Evolutionary conservation across 2,329 filamentous ascomycete species (phyloP).

Genomic region (Paracamarosporium sp.): DNA sequence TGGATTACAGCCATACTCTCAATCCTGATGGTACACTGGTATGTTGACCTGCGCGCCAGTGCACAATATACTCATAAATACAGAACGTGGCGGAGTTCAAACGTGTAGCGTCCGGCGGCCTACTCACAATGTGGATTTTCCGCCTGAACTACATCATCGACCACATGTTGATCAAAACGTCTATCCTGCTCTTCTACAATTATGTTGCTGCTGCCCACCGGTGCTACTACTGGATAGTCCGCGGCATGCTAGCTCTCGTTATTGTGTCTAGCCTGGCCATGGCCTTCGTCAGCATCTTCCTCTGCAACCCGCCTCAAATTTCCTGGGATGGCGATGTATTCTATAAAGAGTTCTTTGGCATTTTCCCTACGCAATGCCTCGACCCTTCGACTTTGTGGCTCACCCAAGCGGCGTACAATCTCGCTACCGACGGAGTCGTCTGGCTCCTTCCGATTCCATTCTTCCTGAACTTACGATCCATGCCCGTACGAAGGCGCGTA

Average conservation of each 20-base stretch:
- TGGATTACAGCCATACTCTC: constrained; percentile 24
- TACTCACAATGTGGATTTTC: constrained; percentile 37
- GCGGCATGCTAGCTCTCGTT: constrained; percentile 28
- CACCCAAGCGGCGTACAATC: constrained; percentile 49
- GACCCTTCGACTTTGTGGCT: constrained; percentile 35
- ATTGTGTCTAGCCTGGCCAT: constrained; percentile 30
- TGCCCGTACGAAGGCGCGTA: constrained; percentile 55
- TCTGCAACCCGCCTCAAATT: constrained; percentile 34
- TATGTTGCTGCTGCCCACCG: constrained; percentile 35
- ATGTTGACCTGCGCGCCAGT: background rate
- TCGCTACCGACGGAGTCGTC: constrained; percentile 50
- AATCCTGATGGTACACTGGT: background rate
- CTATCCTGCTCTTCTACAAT: constrained; percentile 42
- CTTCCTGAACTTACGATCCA: constrained; percentile 51
- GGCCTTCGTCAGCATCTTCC: constrained; percentile 33
- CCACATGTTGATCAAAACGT: constrained; percentile 39
- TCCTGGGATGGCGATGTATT: constrained; percentile 34
- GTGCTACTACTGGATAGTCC: constrained; percentile 31
- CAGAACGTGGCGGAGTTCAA: constrained; percentile 21
- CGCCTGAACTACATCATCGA: constrained; percentile 36
- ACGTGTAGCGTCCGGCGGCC: constrained; percentile 14
- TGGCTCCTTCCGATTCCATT: constrained; percentile 54
- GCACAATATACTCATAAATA: background rate
- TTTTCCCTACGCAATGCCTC: constrained; percentile 27
- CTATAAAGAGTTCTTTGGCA: constrained; percentile 20